Evolutionary conservation across 2,329 filamentous ascomycete species (phyloP), one percentile per base, ranked within the genome.

Genomic region (Botrytis paeoniae): DNA sequence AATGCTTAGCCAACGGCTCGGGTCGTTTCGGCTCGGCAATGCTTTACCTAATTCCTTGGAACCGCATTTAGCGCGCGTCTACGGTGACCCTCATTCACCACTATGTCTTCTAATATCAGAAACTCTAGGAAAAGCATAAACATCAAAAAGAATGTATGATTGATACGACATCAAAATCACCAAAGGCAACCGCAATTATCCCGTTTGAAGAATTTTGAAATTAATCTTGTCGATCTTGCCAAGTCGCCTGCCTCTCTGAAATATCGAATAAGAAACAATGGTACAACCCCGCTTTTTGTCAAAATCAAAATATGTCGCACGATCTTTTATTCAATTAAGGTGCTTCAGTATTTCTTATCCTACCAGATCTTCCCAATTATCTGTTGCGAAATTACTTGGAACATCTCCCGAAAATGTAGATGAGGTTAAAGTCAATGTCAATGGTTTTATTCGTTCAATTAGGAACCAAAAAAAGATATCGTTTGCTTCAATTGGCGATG

Each of bases 401-500:
- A 86, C 84, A 82, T 83, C 83, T 59, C 86, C 87, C 2, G 77
- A 81, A 29, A 81, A 83, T 48, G 79, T 83, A 63, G 82, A 84
- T 59, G 81, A 86, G 77, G 85, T 92, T 64, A 86, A 87, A 78
- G 85, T 92, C 65, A 86, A 86, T 73, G 85, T 97, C 77, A 88
- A 92, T 80, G 95, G 95, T 75, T 95, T 92, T 84, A 87, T 98
- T 72, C 89, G 93, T 75, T 95, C 93, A 6, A 91, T 97, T 74
- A 89, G 95, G 75, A 93, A 93, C 81, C 94, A 97, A 85, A 97
- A 98, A 81, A 88, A 88, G 35, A 86, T 92, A 74, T 91, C 92
- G 8, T 98, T 99, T 83, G 91, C 95, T 70, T 89, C 94, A 74
- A 86, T 98, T 70, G 91, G 92, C 18, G 96, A 99, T 85, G 96